Conservation (phyloP, 225 moss, liverwort and hornwort genomes). For the Marchantia polymorpha region DNA sequence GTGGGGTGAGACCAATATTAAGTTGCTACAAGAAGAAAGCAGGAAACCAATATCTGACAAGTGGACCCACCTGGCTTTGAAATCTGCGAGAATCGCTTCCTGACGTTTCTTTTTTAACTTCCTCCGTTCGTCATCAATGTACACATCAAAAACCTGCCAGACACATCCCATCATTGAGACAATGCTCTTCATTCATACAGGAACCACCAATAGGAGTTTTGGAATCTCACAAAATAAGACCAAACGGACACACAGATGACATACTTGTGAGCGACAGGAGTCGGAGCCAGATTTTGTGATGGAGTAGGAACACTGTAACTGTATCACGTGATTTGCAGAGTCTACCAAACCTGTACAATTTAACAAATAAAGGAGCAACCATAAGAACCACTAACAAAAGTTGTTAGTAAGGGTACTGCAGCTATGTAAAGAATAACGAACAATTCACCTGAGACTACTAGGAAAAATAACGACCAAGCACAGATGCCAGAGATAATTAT, state of each 20-base stretch:
- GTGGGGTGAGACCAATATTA: too few species aligned
- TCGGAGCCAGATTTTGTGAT: constrained; percentile 44
- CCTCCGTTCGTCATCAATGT: constrained; percentile 58
- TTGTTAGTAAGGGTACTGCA: background rate
- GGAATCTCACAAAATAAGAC: too few species aligned
- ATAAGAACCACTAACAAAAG: background rate
- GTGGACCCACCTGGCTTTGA: constrained; percentile 67
- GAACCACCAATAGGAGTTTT: background rate
- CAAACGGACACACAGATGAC: background rate
- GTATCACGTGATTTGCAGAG: constrained; percentile 56
- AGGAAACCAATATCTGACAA: background rate
- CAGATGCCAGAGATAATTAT: background rate
- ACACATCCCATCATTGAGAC: background rate
- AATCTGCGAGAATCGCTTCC: constrained; percentile 85
- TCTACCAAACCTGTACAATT: constrained; percentile 71
- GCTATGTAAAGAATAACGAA: too few species aligned
- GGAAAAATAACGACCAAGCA: background rate
- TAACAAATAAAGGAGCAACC: background rate
- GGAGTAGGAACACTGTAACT: constrained; percentile 50
- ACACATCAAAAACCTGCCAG: constrained; percentile 27
- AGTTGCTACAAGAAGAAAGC: too few species aligned
- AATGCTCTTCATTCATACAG: background rate
- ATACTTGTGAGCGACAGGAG: constrained; percentile 57
- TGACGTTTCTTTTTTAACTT: constrained; percentile 84
- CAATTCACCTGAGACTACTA: too few species aligned